phyloP scores from a whole-genome alignment of 768 basidiomycete genomes.

The Rhizopogon rudus region DNA sequence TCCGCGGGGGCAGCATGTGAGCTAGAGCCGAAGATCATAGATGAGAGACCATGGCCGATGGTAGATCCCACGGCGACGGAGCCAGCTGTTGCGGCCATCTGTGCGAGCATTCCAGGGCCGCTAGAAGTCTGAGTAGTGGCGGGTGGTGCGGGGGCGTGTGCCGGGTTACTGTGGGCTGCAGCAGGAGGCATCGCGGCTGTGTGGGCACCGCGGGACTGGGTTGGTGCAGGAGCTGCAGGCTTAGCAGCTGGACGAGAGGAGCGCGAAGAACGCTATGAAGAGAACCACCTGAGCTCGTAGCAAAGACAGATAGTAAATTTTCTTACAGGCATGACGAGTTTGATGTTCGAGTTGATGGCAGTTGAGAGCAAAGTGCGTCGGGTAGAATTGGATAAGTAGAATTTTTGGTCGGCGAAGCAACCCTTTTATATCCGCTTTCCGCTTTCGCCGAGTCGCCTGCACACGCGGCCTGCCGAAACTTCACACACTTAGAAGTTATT shows the following conservation, averaged over 20 bases:
- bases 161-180: conserved; percentile 37
- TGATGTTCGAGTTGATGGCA: conserved; percentile 4
- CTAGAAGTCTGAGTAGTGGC: conserved; percentile 31
- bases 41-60: conserved; percentile 86
- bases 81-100: conserved; percentile 90
- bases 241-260: conserved; percentile 57
- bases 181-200: conserved; percentile 42
- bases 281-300: neutral
- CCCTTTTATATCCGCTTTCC: conserved; percentile 16
- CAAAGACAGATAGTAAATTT: neutral
- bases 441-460: conserved; percentile 3
- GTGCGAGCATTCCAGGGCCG: conserved; percentile 70
- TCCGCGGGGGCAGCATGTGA: conserved; percentile 38
- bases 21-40: conserved; percentile 83
- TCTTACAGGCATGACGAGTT: conserved; percentile 45
- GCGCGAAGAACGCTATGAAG: conserved; percentile 68
- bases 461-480: conserved; percentile 8
- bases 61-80: conserved; percentile 86
- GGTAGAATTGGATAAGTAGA: conserved; percentile 1
- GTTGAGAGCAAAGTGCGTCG: conserved; percentile 11
- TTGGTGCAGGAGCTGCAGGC: conserved; percentile 46
- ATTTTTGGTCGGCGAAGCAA: conserved; percentile 9
- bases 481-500: neutral
- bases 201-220: conserved; percentile 42
- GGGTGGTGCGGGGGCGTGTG: conserved; percentile 37